Base-by-base conservation (phyloP, 805 yeast species). In the Nakazawaea ernobii region DNA sequence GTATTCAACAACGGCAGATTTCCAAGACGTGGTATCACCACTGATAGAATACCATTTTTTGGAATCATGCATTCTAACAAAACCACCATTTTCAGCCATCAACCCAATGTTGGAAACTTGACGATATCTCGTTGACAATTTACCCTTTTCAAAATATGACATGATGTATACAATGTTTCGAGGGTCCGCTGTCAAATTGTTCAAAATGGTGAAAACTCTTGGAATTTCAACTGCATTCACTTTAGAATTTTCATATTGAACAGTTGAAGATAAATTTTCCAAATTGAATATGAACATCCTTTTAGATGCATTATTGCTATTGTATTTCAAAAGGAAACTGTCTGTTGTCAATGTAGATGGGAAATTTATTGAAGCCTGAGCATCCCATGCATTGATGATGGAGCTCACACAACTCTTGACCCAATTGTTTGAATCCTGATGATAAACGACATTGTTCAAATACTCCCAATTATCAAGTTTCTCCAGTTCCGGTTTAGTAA, bases 1-100 rank as follows among this genome's bases (percentile, higher is more conserved):
- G 39, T 84, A 69, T 32, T 75, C 74, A 28, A 68, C 60, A 8
- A 85, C 80, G 33, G 77, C 73, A 2, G 74, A 72, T 62, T 81
- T 73, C 90, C 92, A 85, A 15, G 67, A 67, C 53, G 74, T 64
- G 0, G 50, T 40, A 51, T 78, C 79, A 49, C 79, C 77, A 29
- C 80, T 78, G 20, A 84, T 69, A 1, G 84, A 73, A 42, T 75
- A 65, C 95, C 95, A 88, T 10, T 69, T 64, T 13, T 69, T 63
- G 27, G 68, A 53, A 17, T 77, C 73, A 13, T 75, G 74, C 15
- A 79, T 57, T 60, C 77, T 82, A 32, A 92, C 73, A 57, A 77
- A 88, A 0, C 89, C 95, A 33, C 98, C 98, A 59, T 84, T 83
- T 63, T 91, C 98, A 1, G 97, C 95, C 52, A 92, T 81, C 45